Evolutionary conservation across 2,329 filamentous ascomycete genomes (phyloP), one percentile per base, ranked within the genome.

Genomic region (Parastagonospora nodorum): DNA sequence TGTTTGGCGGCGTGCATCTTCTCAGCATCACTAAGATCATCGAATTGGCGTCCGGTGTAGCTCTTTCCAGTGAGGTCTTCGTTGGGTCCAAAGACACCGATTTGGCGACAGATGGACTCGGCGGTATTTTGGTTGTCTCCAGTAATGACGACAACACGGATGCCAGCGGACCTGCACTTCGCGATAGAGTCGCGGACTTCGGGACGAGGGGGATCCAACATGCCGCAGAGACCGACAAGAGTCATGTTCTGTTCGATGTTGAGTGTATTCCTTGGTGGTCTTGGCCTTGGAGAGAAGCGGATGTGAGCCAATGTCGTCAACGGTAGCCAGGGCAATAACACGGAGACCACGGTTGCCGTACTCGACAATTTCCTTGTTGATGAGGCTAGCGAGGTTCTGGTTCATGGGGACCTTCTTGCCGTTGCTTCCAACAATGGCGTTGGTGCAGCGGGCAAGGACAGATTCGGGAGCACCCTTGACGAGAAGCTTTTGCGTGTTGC

Each of bases 121-220:
- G 94, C 94, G 3, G 94, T 99, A 78, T 95, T 96, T 72, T 89
- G 92, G 78, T 96, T 99, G 77, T 99, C 94, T 68, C 94, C 94
- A 46, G 94, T 99, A 75, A 99, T 97, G 59, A 99, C 94, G 63
- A 99, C 91, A 42, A 99, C 91, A 55, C 94, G 89, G 66, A 99
- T 97, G 63, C 94, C 94, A 62, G 94, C 94, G 56, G 90, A 87
- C 74, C 88, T 90, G 77, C 94, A 99, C 74, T 96, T 89, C 69
- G 82, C 82, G 65, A 99, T 95, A 41, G 94, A 94, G 43, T 79
- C 82, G 45, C 89, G 84, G 9, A 97, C 94, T 77, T 99, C 94
- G 41, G 91, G 89, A 32, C 94, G 90, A 66, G 94, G 94, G 64
- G 94, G 94, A 73, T 99, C 94, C 69, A 97, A 82, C 94, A 99